Evolutionary conservation across 768 basidiomycete species (phyloP).

Genomic region (Suillus decipiens): DNA sequence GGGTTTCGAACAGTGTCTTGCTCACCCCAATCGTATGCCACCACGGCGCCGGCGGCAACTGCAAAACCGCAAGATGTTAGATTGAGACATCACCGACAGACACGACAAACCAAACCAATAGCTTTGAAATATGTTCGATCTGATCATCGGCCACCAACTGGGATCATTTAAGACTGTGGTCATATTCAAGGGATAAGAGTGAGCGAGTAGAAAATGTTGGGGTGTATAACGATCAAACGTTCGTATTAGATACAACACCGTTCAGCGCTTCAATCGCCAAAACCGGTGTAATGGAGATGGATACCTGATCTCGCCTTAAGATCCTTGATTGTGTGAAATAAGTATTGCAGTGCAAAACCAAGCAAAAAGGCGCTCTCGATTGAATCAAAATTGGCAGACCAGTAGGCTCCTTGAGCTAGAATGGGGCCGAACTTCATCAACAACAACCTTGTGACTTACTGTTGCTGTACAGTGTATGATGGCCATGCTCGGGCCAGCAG

Average conservation of each 20-base stretch:
- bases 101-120: not conserved
- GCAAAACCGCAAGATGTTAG: not conserved
- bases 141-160: not conserved
- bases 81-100: not conserved
- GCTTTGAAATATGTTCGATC: accelerated
- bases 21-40: not conserved
- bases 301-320: not conserved
- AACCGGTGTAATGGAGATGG: not conserved
- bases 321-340: not conserved
- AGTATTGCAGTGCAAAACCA: not conserved
- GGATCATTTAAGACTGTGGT: not conserved
- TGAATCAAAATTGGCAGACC: not conserved
- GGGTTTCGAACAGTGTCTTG: not conserved
- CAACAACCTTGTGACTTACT: too few species aligned
- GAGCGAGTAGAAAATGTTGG: not conserved
- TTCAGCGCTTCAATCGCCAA: not conserved
- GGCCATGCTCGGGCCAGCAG: too few species aligned
- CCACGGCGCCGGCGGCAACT: not conserved
- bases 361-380: not conserved
- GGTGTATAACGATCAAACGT: not conserved
- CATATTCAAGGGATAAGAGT: not conserved
- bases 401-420: too few species aligned
- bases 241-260: not conserved
- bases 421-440: too few species aligned
- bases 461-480: too few species aligned